Conservation (phyloP, 164 flowering plant species). For the Umbellularia californica region DNA sequence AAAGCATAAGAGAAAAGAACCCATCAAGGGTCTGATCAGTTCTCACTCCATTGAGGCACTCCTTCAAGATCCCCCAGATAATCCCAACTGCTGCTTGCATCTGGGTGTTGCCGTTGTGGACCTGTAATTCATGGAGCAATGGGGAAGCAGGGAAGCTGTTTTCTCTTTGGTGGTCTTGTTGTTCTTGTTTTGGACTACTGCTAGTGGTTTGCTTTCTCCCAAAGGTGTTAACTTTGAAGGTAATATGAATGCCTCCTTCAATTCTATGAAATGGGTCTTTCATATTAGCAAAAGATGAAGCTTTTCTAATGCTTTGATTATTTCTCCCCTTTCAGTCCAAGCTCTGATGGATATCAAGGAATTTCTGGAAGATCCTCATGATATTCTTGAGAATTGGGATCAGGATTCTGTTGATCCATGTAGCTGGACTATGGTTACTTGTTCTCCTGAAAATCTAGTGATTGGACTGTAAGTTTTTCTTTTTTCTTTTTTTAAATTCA, state of each 20-base stretch:
- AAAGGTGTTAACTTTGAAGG: slow-evolving; percentile 97
- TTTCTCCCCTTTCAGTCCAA: slow-evolving; percentile 49
- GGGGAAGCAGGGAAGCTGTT: slow-evolving; percentile 28
- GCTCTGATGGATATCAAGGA: slow-evolving; percentile 79
- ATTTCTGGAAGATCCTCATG: slow-evolving; percentile 66
- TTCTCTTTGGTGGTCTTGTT: slow-evolving; percentile 23
- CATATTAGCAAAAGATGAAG: neutral
- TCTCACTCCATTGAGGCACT: slow-evolving; percentile 12
- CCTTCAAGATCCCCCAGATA: slow-evolving; percentile 6
- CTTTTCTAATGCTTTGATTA: neutral
- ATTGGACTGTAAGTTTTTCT: slow-evolving; percentile 61
- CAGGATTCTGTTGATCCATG: slow-evolving; percentile 87
- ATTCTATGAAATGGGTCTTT: neutral
- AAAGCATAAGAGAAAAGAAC: slow-evolving; percentile 14
- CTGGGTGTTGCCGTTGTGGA: slow-evolving; percentile 16
- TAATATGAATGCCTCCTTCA: slow-evolving; percentile 20
- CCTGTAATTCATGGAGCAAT: slow-evolving; percentile 21
- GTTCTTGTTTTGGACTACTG: slow-evolving; percentile 37
- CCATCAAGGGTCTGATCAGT: slow-evolving; percentile 10
- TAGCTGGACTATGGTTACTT: slow-evolving; percentile 96
- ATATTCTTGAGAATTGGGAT: slow-evolving; percentile 90
- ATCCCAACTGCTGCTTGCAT: neutral
- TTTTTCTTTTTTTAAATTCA: neutral
- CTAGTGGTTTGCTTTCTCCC: slow-evolving; percentile 63
- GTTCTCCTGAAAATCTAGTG: slow-evolving; percentile 69